Base-by-base conservation (phyloP, 2,329 filamentous ascomycete species). In the Ceratocystis cacaofunesta region DNA sequence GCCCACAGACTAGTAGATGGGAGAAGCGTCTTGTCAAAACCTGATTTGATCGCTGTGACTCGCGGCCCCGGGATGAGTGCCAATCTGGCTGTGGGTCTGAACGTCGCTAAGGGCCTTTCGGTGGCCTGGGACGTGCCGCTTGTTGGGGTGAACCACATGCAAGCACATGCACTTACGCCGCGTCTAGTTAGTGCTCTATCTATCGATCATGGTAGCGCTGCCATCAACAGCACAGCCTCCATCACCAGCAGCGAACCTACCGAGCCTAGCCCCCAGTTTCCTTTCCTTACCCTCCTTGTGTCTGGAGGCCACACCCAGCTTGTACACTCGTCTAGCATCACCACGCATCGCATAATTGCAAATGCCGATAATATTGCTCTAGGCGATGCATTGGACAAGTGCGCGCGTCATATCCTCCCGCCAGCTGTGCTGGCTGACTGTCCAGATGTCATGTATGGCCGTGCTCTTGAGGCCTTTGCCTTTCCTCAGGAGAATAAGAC, bases 61-160 rank as follows among this genome's bases (percentile, higher is more conserved):
- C 82, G 92, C 65, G 94, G 94, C 0, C 94, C 94, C 0, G 94
- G 94, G 22, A 96, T 96, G 89, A 78, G 82, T 36, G 81, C 87
- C 4, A 90, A 89, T 70, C 79, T 99, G 36, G 81, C 85, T 22
- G 85, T 87, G 17, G 94, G 94, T 0, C 74, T 97, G 10, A 86
- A 90, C 72, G 86, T 85, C 25, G 94, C 90, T 19, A 97, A 97
- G 75, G 94, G 91, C 0, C 80, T 97, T 22, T 85, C 92, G 0
- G 79, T 89, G 22, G 91, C 90, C 46, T 95, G 89, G 89, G 81
- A 85, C 69, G 81, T 91, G 46, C 92, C 92, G 2, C 77, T 97
- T 41, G 74, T 97, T 0, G 94, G 85, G 0, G 89, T 96, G 0
- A 89, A 99, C 74, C 94, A 99, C 75, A 97, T 99, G 94, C 92